Evolutionary conservation across 192 early-diverging fungal species (phyloP).

Genomic region (Entophlyctis helioformis): DNA sequence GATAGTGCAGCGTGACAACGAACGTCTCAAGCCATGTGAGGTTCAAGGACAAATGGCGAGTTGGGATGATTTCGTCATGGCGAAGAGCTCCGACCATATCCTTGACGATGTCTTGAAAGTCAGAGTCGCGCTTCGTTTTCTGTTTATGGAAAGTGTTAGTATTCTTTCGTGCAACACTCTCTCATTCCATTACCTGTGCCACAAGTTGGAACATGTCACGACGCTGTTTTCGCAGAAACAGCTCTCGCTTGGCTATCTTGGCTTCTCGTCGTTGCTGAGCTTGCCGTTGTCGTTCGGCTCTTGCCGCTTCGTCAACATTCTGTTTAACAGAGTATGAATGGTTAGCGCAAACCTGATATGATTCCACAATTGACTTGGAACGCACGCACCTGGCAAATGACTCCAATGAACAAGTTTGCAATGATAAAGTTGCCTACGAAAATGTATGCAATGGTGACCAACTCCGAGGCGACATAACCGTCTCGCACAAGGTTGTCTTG

Average conservation of each 20-base stretch:
- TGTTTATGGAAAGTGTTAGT: not conserved
- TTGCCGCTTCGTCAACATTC: constrained; percentile 33
- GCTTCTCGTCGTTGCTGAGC: too few species aligned
- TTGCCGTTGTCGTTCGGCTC: constrained; percentile 21
- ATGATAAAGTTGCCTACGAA: constrained; percentile 36
- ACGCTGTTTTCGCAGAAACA: constrained; percentile 29
- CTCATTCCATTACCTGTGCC: constrained; percentile 14
- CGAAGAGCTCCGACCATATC: constrained; percentile 22
- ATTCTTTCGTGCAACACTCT: not conserved
- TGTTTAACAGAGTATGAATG: constrained; percentile 5
- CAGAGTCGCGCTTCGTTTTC: constrained; percentile 9
- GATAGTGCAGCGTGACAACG: constrained; percentile 31
- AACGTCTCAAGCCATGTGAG: constrained; percentile 38
- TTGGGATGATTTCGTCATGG: constrained; percentile 31
- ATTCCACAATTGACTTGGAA: not conserved
- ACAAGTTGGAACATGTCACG: constrained; percentile 26
- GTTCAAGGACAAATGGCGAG: constrained; percentile 20
- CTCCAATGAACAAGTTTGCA: constrained; percentile 38
- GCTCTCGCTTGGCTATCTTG: constrained; percentile 19
- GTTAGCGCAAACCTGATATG: too few species aligned
- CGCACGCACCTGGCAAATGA: constrained; percentile 26
- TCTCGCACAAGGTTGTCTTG: constrained; percentile 15
- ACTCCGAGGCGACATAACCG: constrained; percentile 18
- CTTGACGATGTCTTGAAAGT: constrained; percentile 24
- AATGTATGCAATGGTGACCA: constrained; percentile 24